These are phyloP conservation scores for Neofusicoccum sp. DNA, from an alignment of 2,329 filamentous ascomycete genomes.

Conservation along the genomic window DNA sequence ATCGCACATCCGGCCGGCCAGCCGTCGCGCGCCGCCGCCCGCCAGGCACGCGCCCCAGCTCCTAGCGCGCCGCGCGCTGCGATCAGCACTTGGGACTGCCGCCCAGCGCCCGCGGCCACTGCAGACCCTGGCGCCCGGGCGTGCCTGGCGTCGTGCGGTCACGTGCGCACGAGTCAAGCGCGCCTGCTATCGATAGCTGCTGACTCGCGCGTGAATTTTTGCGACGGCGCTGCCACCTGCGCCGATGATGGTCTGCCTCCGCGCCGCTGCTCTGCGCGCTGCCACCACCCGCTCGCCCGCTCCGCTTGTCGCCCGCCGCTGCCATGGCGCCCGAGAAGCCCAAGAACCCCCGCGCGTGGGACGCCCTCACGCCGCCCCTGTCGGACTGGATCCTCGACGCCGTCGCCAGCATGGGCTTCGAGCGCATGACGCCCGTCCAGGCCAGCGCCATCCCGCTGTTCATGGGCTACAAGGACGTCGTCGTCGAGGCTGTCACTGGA, in stretches of 20 bases:
- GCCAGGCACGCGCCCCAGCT: neutral
- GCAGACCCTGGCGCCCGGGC: too few species aligned
- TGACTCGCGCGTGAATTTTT: conserved; percentile 15
- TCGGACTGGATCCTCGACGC: conserved; percentile 86
- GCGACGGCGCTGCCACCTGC: neutral
- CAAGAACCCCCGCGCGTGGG: conserved; percentile 53
- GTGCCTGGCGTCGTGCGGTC: neutral
- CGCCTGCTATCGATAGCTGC: neutral
- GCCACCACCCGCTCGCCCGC: neutral
- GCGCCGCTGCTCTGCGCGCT: neutral
- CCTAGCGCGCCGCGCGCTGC: neutral
- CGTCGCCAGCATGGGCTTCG: conserved; percentile 79
- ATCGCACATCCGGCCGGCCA: conserved; percentile 12
- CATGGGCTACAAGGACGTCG: conserved; percentile 85
- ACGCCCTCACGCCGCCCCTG: conserved; percentile 66
- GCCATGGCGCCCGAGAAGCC: conserved; percentile 36
- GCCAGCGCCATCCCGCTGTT: conserved; percentile 87
- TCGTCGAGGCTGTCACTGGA: conserved; percentile 89
- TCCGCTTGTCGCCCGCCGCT: neutral
- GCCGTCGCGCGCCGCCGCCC: neutral
- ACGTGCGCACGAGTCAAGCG: neutral
- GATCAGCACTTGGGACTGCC: neutral
- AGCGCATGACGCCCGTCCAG: conserved; percentile 90
- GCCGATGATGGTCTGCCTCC: neutral
- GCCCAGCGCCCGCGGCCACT: neutral